Conservation (phyloP, 1,284 basidiomycete genomes). For the Abortiporus biennis region DNA sequence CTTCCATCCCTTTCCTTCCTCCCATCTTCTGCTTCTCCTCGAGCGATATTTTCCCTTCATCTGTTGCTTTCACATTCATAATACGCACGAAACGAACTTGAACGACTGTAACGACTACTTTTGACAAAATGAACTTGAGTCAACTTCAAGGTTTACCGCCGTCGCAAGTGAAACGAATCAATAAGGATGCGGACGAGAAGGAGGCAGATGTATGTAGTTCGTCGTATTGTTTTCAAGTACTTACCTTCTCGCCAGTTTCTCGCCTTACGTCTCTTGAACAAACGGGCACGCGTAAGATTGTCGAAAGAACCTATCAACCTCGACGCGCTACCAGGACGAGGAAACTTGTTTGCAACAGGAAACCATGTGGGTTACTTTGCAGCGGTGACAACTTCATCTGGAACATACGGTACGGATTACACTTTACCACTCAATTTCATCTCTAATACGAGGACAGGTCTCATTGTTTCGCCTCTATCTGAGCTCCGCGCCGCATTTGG, state of each 20-base stretch:
- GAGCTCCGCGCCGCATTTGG: slow-evolving; percentile 48
- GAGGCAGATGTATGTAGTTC: slow-evolving; percentile 35
- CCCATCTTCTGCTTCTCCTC: too few relatives aligned
- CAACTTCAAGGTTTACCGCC: slow-evolving; percentile 28
- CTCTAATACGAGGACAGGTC: slow-evolving; percentile 37
- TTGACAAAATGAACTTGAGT: slow-evolving; percentile 32
- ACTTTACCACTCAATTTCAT: background rate
- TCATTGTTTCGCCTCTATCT: slow-evolving; percentile 50
- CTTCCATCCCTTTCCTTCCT: too few relatives aligned
- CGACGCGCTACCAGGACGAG: slow-evolving; percentile 31
- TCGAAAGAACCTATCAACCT: slow-evolving; percentile 45
- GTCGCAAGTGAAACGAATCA: slow-evolving; percentile 25
- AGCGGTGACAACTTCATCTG: slow-evolving; percentile 38
- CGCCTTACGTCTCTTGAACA: slow-evolving; percentile 44
- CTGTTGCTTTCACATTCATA: too few relatives aligned
- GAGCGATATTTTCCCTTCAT: too few relatives aligned
- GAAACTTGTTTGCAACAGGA: slow-evolving; percentile 46
- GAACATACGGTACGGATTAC: slow-evolving; percentile 28
- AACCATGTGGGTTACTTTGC: slow-evolving; percentile 63
- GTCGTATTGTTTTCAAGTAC: background rate
- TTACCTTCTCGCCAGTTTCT: slow-evolving; percentile 33
- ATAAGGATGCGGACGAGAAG: slow-evolving; percentile 31
- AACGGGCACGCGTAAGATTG: slow-evolving; percentile 53
- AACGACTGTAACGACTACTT: too few relatives aligned
- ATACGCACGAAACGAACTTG: too few relatives aligned